phyloP scores from a whole-genome alignment of 2,329 filamentous ascomycete genomes.

The Hawksworthiomyces lignivorus region DNA sequence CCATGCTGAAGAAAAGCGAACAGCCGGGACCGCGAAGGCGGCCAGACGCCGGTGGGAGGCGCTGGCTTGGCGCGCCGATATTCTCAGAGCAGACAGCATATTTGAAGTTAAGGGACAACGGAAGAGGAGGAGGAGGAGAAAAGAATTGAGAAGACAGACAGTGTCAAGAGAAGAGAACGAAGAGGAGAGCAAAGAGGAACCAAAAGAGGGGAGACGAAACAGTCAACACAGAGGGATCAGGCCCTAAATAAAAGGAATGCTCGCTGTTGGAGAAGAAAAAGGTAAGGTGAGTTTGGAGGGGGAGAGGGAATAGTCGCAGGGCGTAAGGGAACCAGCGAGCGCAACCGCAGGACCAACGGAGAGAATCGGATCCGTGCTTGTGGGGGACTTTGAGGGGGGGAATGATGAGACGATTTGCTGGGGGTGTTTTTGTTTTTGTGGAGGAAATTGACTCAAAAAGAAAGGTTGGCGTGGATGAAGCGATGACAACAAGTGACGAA shows the following conservation, averaged over 20 bases:
- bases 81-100: slow-evolving; percentile 51
- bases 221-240: neutral
- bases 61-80: slow-evolving; percentile 42
- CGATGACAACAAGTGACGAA: too few species aligned
- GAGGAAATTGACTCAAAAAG: slow-evolving; percentile 5
- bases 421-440: neutral
- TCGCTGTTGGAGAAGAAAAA: slow-evolving; percentile 3
- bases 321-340: too few species aligned
- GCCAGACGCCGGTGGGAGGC: slow-evolving; percentile 29
- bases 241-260: slow-evolving; percentile 1
- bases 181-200: neutral
- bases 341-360: slow-evolving; percentile 9
- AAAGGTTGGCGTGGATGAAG: too few species aligned
- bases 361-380: too few species aligned
- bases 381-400: too few species aligned
- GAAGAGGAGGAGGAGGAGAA: neutral
- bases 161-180: neutral
- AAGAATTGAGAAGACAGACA: neutral
- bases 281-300: too few species aligned
- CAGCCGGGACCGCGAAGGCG: slow-evolving; percentile 31
- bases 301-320: too few species aligned
- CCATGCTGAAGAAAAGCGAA: slow-evolving; percentile 71
- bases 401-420: neutral
- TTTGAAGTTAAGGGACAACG: slow-evolving; percentile 19
- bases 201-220: neutral